phyloP scores from a whole-genome alignment of 1,284 basidiomycete species.

The Leccinum griseonigrum region DNA sequence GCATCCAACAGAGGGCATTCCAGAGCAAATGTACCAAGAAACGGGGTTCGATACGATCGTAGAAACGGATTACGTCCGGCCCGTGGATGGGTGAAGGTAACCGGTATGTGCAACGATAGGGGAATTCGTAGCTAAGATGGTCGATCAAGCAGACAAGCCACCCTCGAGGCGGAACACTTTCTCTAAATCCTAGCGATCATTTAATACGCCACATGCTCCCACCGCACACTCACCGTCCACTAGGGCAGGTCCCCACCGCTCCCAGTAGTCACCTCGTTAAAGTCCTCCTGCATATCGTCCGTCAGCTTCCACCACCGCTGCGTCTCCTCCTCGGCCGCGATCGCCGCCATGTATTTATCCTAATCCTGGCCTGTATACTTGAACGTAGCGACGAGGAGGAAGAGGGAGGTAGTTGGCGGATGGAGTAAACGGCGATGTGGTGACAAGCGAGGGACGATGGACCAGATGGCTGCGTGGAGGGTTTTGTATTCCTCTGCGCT shows the following conservation, averaged over 20 bases:
- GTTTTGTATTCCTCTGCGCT: constrained; percentile 47
- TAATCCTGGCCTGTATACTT: constrained; percentile 65
- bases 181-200: constrained; percentile 47
- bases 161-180: constrained; percentile 73
- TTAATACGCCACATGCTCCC: neutral
- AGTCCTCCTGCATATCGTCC: constrained; percentile 76
- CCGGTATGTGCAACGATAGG: too few relatives aligned
- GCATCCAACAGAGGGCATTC: constrained; percentile 58
- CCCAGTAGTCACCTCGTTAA: constrained; percentile 65
- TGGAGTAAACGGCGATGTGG: constrained; percentile 76
- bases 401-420: constrained; percentile 63
- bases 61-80: constrained; percentile 48
- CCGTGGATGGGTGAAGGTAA: constrained; percentile 47
- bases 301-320: constrained; percentile 76
- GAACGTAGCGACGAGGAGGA: constrained; percentile 68
- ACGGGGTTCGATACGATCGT: constrained; percentile 50
- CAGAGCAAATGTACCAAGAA: constrained; percentile 26
- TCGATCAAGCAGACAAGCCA: too few relatives aligned
- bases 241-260: constrained; percentile 65
- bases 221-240: constrained; percentile 57
- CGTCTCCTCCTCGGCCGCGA: constrained; percentile 66
- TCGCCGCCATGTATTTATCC: constrained; percentile 61
- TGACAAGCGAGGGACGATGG: constrained; percentile 63
- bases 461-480: constrained; percentile 70
- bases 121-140: too few relatives aligned